These are phyloP conservation scores for Alternaria sp. DNA, from an alignment of 2,329 filamentous ascomycete genomes.

Conservation along the genomic window DNA sequence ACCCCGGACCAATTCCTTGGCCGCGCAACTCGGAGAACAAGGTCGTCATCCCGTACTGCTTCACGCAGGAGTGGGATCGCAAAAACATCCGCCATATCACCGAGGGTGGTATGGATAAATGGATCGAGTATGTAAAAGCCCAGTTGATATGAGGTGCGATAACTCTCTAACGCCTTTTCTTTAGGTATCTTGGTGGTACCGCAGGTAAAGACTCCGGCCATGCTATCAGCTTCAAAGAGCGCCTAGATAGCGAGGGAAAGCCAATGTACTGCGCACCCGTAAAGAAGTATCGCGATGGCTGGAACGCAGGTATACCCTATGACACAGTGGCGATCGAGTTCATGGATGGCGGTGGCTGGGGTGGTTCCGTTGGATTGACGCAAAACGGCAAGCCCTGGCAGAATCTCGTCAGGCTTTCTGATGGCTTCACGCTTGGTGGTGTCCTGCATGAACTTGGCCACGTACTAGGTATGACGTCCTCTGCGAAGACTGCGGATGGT, in stretches of 20 bases:
- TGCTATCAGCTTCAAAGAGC: slow-evolving; percentile 6
- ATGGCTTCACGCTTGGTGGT: not conserved
- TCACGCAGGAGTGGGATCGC: not conserved
- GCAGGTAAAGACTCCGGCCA: not conserved
- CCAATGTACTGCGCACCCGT: not conserved
- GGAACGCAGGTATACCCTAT: slow-evolving; percentile 3
- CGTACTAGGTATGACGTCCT: not conserved
- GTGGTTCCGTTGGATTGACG: slow-evolving; percentile 7
- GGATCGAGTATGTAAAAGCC: not conserved
- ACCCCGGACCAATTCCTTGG: not conserved
- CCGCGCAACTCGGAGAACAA: not conserved
- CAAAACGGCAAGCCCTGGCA: slow-evolving; percentile 6
- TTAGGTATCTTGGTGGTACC: not conserved
- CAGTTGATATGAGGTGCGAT: not conserved
- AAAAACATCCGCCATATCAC: not conserved
- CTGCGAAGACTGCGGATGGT: not conserved
- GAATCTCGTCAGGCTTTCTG: not conserved
- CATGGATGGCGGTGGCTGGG: not conserved
- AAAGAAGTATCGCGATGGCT: slow-evolving; percentile 6
- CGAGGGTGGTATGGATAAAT: slow-evolving; percentile 5
- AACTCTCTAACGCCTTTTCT: not conserved
- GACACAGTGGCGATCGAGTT: slow-evolving; percentile 10
- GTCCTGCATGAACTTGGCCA: slow-evolving; percentile 2
- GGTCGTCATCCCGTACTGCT: slow-evolving; percentile 10
- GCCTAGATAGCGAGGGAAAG: not conserved